A percentile compares a stretch with the other conserved stretches of the same genome.
Evolutionary conservation across 441 rosid species (phyloP).

Genomic region (Populus trichocarpa): DNA sequence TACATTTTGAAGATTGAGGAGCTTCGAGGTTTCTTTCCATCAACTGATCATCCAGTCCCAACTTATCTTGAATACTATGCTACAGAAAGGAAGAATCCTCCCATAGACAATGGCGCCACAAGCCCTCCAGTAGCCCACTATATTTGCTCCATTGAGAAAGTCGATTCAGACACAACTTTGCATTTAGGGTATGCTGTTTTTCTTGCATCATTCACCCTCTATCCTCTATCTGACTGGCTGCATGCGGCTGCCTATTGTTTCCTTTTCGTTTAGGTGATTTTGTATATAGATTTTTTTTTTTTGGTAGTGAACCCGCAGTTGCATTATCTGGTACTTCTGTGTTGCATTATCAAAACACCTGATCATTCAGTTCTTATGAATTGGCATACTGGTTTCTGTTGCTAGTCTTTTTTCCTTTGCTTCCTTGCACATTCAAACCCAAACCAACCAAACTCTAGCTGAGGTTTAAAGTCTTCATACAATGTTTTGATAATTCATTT

Average conservation of each 20-base stretch:
- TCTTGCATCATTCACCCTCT: neutral
- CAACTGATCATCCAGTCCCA: constrained; percentile 39
- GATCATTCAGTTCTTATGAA: neutral
- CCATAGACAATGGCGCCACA: constrained; percentile 31
- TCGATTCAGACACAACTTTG: constrained; percentile 80
- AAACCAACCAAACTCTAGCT: neutral
- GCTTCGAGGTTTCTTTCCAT: constrained; percentile 64
- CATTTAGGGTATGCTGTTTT: constrained; percentile 60
- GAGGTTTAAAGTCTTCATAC: neutral
- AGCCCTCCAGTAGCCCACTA: constrained; percentile 32
- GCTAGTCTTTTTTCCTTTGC: neutral
- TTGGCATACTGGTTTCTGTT: neutral
- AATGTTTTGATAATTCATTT: neutral
- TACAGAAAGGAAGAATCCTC: constrained; percentile 42
- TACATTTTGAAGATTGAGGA: constrained; percentile 60
- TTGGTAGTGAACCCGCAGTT: neutral
- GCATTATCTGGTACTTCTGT: neutral
- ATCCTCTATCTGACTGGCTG: neutral
- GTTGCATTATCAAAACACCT: too few relatives aligned
- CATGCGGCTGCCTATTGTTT: neutral
- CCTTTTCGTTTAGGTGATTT: neutral
- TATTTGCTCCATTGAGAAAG: constrained; percentile 41
- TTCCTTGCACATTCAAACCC: neutral
- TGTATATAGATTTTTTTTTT: neutral
- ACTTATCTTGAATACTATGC: constrained; percentile 51